Conservation (phyloP, 2,329 filamentous ascomycete genomes). For the Pseudopithomyces maydicus region DNA sequence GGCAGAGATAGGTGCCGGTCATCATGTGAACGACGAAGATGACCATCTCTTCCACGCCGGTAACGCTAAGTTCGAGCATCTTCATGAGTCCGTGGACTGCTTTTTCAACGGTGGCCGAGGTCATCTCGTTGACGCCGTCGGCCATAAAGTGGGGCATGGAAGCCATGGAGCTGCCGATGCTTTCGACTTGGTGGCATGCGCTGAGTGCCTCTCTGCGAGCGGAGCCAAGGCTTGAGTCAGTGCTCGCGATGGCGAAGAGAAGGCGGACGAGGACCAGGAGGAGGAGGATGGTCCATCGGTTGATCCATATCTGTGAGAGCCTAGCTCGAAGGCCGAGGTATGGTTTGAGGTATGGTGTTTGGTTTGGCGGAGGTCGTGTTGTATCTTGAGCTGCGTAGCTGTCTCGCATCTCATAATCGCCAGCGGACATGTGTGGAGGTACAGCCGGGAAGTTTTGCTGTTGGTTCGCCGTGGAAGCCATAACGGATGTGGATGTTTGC, state of each 20-base stretch:
- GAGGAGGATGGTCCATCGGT: constrained; percentile 92
- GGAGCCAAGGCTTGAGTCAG: constrained; percentile 74
- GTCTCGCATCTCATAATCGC: constrained; percentile 66
- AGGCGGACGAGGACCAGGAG: constrained; percentile 83
- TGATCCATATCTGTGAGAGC: constrained; percentile 96
- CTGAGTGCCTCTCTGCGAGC: constrained; percentile 83
- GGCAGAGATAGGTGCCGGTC: constrained; percentile 86
- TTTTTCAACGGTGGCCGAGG: constrained; percentile 78
- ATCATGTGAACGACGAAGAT: constrained; percentile 92
- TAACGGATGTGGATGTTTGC: constrained; percentile 36
- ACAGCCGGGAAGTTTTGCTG: constrained; percentile 60
- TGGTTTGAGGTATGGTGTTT: constrained; percentile 76
- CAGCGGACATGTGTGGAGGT: constrained; percentile 64
- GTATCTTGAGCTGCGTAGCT: constrained; percentile 61
- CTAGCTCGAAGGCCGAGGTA: constrained; percentile 89
- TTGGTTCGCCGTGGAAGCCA: constrained; percentile 58
- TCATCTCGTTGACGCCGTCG: constrained; percentile 83
- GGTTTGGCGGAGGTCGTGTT: constrained; percentile 63
- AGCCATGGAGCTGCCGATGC: constrained; percentile 91
- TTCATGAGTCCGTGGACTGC: constrained; percentile 80
- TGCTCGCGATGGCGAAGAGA: constrained; percentile 73
- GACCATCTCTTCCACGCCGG: constrained; percentile 83
- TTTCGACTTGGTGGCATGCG: constrained; percentile 90
- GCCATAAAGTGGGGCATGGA: constrained; percentile 98
- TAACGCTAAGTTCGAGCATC: constrained; percentile 78